Evolutionary conservation across 129 eudicot genomes (phyloP).

Genomic region (Rutidosis leptorrhynchoides): DNA sequence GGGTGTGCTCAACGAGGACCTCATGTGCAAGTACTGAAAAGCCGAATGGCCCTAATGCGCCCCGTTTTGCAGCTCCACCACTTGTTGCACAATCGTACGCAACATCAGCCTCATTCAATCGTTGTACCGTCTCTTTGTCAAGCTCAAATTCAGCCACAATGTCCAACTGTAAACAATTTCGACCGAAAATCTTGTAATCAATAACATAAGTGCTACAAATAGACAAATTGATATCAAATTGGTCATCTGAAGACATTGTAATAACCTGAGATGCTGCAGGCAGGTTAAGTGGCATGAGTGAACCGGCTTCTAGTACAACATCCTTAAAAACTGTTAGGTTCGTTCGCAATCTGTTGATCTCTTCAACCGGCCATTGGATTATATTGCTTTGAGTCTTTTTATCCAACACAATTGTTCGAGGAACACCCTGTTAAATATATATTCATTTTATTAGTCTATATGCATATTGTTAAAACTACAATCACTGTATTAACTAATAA

Average conservation of each 20-base stretch:
- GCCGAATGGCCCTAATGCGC: conserved; percentile 85
- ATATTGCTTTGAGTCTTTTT: conserved; percentile 63
- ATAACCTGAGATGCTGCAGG: conserved; percentile 61
- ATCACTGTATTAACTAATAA: neutral
- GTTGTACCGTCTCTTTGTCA: conserved; percentile 41
- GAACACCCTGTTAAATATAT: conserved; percentile 47
- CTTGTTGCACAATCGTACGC: conserved; percentile 48
- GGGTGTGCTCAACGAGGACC: conserved; percentile 52
- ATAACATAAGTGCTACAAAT: neutral
- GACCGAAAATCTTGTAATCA: neutral
- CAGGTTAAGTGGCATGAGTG: conserved; percentile 59
- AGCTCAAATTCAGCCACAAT: conserved; percentile 70
- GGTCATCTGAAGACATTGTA: neutral
- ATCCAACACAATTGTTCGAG: conserved; percentile 69
- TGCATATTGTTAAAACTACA: neutral
- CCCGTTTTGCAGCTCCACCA: conserved; percentile 57
- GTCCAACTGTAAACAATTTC: conserved; percentile 52
- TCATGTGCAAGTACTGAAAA: conserved; percentile 52
- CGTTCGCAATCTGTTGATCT: conserved; percentile 56
- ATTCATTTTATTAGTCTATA: neutral
- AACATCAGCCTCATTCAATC: conserved; percentile 28
- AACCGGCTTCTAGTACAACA: conserved; percentile 45
- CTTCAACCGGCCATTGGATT: conserved; percentile 85
- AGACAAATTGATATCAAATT: neutral
- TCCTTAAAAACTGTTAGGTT: conserved; percentile 39